Evolutionary conservation across 2,329 filamentous ascomycete genomes (phyloP), one percentile per base, ranked within the genome.

Genomic region (Knoxdaviesia capensis): DNA sequence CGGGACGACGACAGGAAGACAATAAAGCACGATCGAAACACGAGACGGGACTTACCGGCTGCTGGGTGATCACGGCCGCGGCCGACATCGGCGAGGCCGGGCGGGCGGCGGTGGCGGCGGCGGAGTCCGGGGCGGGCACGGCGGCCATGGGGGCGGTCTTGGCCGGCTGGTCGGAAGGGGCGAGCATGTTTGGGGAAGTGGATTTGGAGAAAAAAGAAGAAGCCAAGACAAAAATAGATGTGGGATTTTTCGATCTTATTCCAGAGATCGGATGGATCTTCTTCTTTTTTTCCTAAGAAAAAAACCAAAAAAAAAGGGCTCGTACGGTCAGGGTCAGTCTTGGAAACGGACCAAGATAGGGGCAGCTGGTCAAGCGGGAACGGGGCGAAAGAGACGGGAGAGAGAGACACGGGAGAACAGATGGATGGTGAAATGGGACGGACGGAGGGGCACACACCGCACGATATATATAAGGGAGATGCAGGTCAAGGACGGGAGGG

Each of bases 1-100:
- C n/a, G n/a, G n/a, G n/a, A n/a, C n/a, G n/a, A n/a, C n/a, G n/a
- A n/a, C n/a, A n/a, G n/a, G n/a, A n/a, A n/a, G n/a, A n/a, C n/a
- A n/a, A n/a, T n/a, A n/a, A n/a, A n/a, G n/a, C n/a, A n/a, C n/a
- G n/a, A n/a, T n/a, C n/a, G n/a, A n/a, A n/a, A n/a, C n/a, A n/a
- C n/a, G n/a, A n/a, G n/a, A n/a, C n/a, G n/a, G n/a, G 11, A 41
- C 41, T 42, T 31, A 41, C 47, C 8, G 48, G 48, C 35, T 49
- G 47, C 38, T 46, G 42, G 38, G 42, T 36, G 10, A 48, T 40
- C 31, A 50, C 44, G 6, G 34, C 38, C 9, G 37, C 40, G 39
- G 29, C 29, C 28, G 36, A 9, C 6, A 36, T 29, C 29, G 31
- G 9, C 31, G 36, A 35, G 6, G 43, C 38, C 7, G 28, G 31